phyloP scores from a whole-genome alignment of 176 grass and related monocot genomes.

The Dactylis glomerata region DNA sequence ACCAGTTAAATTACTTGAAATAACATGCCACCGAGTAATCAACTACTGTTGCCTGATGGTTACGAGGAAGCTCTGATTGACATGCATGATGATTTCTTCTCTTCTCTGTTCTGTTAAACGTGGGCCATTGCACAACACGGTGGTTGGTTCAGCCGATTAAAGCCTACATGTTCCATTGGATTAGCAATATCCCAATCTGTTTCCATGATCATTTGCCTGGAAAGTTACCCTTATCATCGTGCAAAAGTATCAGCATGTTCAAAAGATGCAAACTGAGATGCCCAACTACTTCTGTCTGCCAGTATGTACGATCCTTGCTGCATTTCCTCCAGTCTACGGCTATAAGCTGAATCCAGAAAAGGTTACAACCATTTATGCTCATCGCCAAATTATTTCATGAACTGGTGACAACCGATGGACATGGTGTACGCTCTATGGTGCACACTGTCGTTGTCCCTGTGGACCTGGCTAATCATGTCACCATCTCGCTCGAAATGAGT shows the following conservation, averaged over 20 bases:
- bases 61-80: neutral
- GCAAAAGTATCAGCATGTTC: neutral
- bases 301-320: neutral
- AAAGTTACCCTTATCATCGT: neutral
- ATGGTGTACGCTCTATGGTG: too few species aligned
- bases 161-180: neutral
- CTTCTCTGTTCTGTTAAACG: neutral
- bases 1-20: neutral
- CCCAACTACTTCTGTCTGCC: neutral
- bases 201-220: too few species aligned
- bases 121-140: neutral
- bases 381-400: neutral
- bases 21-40: neutral
- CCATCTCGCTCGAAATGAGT: too few species aligned
- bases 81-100: neutral
- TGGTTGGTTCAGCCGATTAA: neutral
- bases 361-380: neutral
- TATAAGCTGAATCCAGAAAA: neutral
- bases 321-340: too few species aligned
- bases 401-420: too few species aligned
- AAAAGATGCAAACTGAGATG: neutral
- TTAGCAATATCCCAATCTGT: too few species aligned
- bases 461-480: too few species aligned
- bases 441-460: too few species aligned
- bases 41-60: neutral